Evolutionary conservation across 805 yeast genomes (phyloP).

Genomic region (Starmerella lactis-condensi): DNA sequence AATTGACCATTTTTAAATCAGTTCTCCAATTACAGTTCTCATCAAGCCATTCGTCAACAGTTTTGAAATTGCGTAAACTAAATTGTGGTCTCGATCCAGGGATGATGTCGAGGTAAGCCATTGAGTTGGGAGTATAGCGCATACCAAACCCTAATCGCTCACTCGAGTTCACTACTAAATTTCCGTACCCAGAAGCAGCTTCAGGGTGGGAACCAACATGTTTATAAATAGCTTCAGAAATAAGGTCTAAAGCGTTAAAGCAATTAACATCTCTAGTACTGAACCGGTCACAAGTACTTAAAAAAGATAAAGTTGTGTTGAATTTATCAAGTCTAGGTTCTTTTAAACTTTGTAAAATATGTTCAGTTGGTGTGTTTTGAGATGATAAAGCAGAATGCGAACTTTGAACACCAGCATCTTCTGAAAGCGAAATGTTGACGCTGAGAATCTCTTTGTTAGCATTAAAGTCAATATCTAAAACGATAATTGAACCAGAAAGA

Average conservation of each 20-base stretch:
- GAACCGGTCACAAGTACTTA: slow-evolving; percentile 22
- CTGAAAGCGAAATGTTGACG: slow-evolving; percentile 19
- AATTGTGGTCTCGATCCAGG: slow-evolving; percentile 14
- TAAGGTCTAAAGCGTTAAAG: slow-evolving; percentile 20
- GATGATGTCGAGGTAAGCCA: slow-evolving; percentile 14
- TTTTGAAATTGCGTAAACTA: slow-evolving; percentile 7
- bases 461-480: slow-evolving; percentile 21
- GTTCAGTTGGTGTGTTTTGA: slow-evolving; percentile 15
- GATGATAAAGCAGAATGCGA: slow-evolving; percentile 17
- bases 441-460: slow-evolving; percentile 12
- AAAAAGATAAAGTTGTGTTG: slow-evolving; percentile 19
- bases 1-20: slow-evolving; percentile 5
- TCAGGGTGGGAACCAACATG: slow-evolving; percentile 7
- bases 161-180: slow-evolving; percentile 19
- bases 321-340: slow-evolving; percentile 22
- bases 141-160: slow-evolving; percentile 20
- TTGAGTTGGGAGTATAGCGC: slow-evolving; percentile 18
- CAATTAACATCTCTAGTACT: slow-evolving; percentile 22
- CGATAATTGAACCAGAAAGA: slow-evolving; percentile 24
- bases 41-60: slow-evolving; percentile 11
- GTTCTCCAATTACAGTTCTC: slow-evolving; percentile 4
- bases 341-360: slow-evolving; percentile 17
- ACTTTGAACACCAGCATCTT: slow-evolving; percentile 13
- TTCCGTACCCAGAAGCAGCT: slow-evolving; percentile 16
- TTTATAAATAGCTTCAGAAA: slow-evolving; percentile 18